Base-by-base conservation (phyloP, 192 early-diverging fungal species). In the Gonapodya prolifera region DNA sequence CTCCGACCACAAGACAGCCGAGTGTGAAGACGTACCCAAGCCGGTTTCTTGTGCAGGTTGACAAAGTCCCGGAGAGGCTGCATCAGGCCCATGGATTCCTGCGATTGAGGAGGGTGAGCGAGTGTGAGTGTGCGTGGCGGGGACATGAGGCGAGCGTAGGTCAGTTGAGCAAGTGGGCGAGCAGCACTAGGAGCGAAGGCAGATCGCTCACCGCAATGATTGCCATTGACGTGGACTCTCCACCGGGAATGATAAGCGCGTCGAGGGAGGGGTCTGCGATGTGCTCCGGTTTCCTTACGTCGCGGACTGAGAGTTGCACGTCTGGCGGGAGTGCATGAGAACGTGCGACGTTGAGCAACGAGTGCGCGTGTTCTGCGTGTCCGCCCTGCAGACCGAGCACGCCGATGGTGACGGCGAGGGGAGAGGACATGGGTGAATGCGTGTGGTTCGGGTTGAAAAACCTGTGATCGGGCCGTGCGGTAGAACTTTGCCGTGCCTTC, bases 221-320 rank as follows among this genome's bases (percentile, higher is more conserved):
- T 13, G 95, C 93, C 83, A 99, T 99, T 2, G 97, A 86, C 0
- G 96, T 99, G 2, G 91, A 92, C 79, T 99, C 97, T 34, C 97
- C 97, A 31, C 97, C 97, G 0, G 97, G 97, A 35, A 99, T 92
- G 75, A 99, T 91, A 28, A 99, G 86, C 0, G 90, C 95, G 83
- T 99, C 95, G 35, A 98, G 78, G 17, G 45, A 69, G 29, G 77
- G 81, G 28, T 82, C 78, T 32, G 81, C 80, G 29, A 98, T 85
- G 79, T 96, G 89, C 30, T 89, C 85, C 35, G 82, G 81, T 33
- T 89, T 97, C 17, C 91, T 86, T 76, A 98, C 88, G 33, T 87
- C 71, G 8, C 2, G 8, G 8, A 32, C 71, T 32, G 18, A 18
- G 28, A 73, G 28, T 30, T 2, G 8, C 8, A 30, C 16, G 71